Conservation (phyloP, 371 early-diverging fungal genomes). For the Zopfochytrium polystomum region DNA sequence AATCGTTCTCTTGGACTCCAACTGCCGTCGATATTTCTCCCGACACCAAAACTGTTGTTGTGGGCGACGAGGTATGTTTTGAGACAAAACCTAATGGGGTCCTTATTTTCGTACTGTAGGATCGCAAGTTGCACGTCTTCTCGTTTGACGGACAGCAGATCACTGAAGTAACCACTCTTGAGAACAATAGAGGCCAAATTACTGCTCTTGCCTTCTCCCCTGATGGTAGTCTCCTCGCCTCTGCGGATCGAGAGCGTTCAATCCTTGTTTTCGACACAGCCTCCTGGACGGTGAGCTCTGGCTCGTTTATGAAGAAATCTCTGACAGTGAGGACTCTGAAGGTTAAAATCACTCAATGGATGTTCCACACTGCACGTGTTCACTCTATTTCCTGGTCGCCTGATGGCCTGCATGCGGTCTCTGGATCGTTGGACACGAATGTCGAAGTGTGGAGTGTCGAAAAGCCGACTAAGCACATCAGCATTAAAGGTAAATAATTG, state of each 20-base stretch:
- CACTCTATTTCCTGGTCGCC: constrained; percentile 75
- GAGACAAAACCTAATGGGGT: background rate
- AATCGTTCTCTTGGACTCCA: constrained; percentile 51
- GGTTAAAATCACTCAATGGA: constrained; percentile 72
- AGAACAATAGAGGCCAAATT: constrained; percentile 63
- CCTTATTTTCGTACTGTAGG: constrained; percentile 21
- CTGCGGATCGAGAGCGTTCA: constrained; percentile 78
- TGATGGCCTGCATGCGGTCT: constrained; percentile 71
- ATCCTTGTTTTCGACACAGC: constrained; percentile 70
- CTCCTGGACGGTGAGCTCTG: constrained; percentile 44
- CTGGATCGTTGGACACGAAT: constrained; percentile 84
- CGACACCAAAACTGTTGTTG: constrained; percentile 55
- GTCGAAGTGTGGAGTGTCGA: constrained; percentile 87
- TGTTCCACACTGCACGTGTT: constrained; percentile 86
- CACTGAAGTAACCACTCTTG: constrained; percentile 26
- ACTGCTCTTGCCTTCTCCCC: constrained; percentile 77
- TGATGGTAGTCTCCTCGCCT: constrained; percentile 66
- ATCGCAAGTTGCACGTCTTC: constrained; percentile 40
- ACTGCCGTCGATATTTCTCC: constrained; percentile 59
- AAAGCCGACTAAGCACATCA: constrained; percentile 69
- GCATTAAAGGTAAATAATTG: constrained; percentile 56
- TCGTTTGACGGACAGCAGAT: constrained; percentile 13
- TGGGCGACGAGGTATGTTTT: constrained; percentile 64
- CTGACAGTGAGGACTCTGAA: constrained; percentile 13
- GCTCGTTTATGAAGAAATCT: background rate